These are phyloP conservation scores for Lupinus albus DNA, from an alignment of 306 rosid species.

Conservation along the genomic window DNA sequence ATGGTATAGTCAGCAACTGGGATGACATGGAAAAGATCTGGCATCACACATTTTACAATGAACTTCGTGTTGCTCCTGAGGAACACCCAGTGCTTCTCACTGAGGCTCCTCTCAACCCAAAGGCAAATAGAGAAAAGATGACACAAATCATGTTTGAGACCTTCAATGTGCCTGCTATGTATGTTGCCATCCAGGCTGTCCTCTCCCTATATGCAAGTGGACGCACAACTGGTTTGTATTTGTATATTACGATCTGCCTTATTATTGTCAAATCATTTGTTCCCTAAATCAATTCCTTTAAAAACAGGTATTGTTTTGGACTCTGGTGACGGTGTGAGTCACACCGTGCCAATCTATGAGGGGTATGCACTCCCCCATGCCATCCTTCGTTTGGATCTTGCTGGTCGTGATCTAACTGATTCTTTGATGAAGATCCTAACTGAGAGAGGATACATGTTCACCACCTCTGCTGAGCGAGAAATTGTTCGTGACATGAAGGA, in stretches of 20 bases:
- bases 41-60: conserved; percentile 87
- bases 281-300: conserved; percentile 29
- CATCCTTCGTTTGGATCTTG: conserved; percentile 83
- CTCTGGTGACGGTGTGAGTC: conserved; percentile 89
- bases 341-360: conserved; percentile 83
- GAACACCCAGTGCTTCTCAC: conserved; percentile 86
- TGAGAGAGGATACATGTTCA: conserved; percentile 90
- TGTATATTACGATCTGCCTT: background rate
- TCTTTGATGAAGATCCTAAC: conserved; percentile 82
- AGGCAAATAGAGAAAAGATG: conserved; percentile 87
- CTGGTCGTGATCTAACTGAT: conserved; percentile 84
- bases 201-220: conserved; percentile 84
- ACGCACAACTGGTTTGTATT: conserved; percentile 71
- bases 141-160: conserved; percentile 90
- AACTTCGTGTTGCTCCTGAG: conserved; percentile 84
- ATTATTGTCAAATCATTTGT: background rate
- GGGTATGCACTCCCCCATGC: conserved; percentile 89
- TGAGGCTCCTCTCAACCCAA: conserved; percentile 83
- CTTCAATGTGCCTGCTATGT: conserved; percentile 84
- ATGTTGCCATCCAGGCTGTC: conserved; percentile 83
- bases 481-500: conserved; percentile 94
- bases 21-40: conserved; percentile 90
- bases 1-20: conserved; percentile 87
- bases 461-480: conserved; percentile 91
- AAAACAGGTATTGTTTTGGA: conserved; percentile 75